Conservation (phyloP, 2,329 filamentous ascomycete species). For the Alternaria hordeiaustralica region DNA sequence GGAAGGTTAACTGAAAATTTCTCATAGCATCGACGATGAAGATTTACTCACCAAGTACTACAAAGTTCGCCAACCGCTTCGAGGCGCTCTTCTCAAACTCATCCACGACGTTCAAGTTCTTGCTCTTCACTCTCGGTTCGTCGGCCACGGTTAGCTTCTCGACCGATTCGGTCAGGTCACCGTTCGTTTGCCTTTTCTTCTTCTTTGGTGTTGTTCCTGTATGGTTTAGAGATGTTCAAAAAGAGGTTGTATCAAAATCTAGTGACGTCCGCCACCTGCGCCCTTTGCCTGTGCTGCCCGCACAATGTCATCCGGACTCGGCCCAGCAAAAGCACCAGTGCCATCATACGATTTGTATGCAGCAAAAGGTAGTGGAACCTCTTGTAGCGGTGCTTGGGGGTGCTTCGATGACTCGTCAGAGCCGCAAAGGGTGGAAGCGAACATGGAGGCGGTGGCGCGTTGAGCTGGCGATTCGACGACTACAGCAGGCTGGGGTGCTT, state of each 20-base stretch:
- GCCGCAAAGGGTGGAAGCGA: slow-evolving; percentile 59
- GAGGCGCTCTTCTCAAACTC: slow-evolving; percentile 77
- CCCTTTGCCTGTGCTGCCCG: slow-evolving; percentile 73
- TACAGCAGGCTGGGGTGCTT: slow-evolving; percentile 27
- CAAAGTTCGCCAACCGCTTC: slow-evolving; percentile 87
- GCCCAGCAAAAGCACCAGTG: slow-evolving; percentile 74
- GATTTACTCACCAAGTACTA: slow-evolving; percentile 76
- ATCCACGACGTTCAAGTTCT: slow-evolving; percentile 82
- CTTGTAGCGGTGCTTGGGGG: not conserved
- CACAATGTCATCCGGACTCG: slow-evolving; percentile 91
- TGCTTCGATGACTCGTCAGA: slow-evolving; percentile 7
- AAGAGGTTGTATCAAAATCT: slow-evolving; percentile 16
- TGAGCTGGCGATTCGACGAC: slow-evolving; percentile 45
- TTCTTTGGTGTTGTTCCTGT: slow-evolving; percentile 39
- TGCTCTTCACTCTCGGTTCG: slow-evolving; percentile 66
- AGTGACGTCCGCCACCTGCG: slow-evolving; percentile 47
- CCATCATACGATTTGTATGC: slow-evolving; percentile 48
- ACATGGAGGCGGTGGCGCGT: slow-evolving; percentile 57
- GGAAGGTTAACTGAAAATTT: not conserved
- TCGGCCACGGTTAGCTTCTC: slow-evolving; percentile 56
- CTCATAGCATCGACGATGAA: not conserved
- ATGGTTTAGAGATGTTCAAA: slow-evolving; percentile 29
- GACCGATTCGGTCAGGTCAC: slow-evolving; percentile 55
- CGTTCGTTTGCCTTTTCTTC: slow-evolving; percentile 24
- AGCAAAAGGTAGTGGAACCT: slow-evolving; percentile 51